Conservation (phyloP, 805 yeast species). For the Saccharomyces paradoxus region DNA sequence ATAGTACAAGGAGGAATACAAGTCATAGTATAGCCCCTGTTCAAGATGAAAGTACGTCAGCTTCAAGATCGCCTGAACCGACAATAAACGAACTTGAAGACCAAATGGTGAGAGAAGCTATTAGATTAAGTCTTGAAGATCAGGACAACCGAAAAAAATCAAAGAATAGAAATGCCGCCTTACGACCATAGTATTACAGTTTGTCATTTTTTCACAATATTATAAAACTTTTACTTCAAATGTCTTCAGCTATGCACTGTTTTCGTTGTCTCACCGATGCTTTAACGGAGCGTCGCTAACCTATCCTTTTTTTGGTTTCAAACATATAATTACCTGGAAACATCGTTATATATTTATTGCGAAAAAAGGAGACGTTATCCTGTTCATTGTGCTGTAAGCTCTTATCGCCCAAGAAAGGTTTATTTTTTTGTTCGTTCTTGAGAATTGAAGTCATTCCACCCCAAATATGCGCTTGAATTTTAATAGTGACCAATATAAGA, state of each 20-base stretch:
- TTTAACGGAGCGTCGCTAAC: no score
- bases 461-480: no score
- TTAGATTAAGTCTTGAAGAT: conserved; percentile 63
- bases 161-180: conserved; percentile 1
- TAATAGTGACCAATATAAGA: no score
- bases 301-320: no score
- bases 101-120: conserved; percentile 77
- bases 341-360: no score
- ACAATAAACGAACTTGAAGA: conserved; percentile 45
- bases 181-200: background rate
- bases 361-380: no score
- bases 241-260: background rate
- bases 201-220: no score
- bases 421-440: no score
- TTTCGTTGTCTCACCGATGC: background rate
- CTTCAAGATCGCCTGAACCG: conserved; percentile 11
- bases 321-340: no score
- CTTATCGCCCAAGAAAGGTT: no score
- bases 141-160: conserved; percentile 5
- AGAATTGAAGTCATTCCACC: no score
- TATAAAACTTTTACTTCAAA: background rate
- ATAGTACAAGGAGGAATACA: conserved; percentile 14
- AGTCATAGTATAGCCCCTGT: conserved; percentile 8
- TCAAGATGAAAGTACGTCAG: conserved; percentile 13
- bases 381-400: no score